Evolutionary conservation across 805 yeast species (phyloP).

Genomic region (Monosporozyma servazzii): DNA sequence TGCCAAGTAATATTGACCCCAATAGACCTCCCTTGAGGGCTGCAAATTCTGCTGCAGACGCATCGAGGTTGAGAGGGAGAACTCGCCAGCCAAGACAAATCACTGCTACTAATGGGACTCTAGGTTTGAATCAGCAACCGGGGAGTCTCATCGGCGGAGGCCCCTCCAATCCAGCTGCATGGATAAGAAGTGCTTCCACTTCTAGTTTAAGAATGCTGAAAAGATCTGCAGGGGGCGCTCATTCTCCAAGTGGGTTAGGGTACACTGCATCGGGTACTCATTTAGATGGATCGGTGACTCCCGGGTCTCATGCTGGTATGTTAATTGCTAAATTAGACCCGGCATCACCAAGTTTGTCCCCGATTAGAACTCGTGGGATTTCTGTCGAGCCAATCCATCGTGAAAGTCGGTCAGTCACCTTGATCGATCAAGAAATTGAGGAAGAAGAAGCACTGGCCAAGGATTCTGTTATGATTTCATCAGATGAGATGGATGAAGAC

Average conservation of each 20-base stretch:
- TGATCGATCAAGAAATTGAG: not conserved
- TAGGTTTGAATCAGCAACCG: not conserved
- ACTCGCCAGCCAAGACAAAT: not conserved
- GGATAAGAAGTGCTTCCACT: conserved; percentile 21
- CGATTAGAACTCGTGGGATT: conserved; percentile 2
- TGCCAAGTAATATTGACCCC: not conserved
- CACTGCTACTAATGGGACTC: not conserved
- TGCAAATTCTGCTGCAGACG: not conserved
- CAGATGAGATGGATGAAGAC: conserved; percentile 2
- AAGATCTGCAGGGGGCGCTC: not conserved
- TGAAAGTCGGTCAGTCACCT: not conserved
- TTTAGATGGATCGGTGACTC: not conserved
- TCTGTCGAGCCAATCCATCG: not conserved
- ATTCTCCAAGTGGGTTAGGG: not conserved
- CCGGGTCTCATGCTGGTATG: not conserved
- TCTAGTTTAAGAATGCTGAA: conserved; percentile 10
- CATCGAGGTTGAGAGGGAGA: conserved; percentile 1
- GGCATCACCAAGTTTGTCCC: conserved; percentile 1
- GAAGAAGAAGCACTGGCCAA: not conserved
- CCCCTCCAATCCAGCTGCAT: conserved; percentile 1
- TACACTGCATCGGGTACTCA: not conserved
- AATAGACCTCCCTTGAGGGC: not conserved
- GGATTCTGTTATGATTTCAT: not conserved
- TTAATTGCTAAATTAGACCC: not conserved
- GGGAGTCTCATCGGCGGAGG: not conserved